Evolutionary conservation across 2,329 filamentous ascomycete species (phyloP).

Genomic region (Pseudogymnoascus sp.): DNA sequence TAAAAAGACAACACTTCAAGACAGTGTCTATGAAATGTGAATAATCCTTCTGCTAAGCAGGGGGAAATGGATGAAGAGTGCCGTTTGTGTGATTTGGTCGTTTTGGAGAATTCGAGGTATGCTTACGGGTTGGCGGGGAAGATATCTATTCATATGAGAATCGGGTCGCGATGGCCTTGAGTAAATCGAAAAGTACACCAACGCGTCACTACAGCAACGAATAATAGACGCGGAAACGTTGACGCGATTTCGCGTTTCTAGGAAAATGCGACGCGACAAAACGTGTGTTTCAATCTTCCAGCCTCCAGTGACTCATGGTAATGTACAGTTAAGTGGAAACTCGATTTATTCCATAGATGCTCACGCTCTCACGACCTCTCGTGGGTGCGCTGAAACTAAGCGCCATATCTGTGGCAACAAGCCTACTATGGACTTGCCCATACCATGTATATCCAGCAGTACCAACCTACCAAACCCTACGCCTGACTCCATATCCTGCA

Average conservation of each 20-base stretch:
- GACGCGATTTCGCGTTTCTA: constrained; percentile 4
- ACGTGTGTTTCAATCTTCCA: background rate
- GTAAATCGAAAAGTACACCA: background rate
- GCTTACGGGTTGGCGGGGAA: background rate
- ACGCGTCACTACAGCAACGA: constrained; percentile 8
- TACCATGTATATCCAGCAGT: background rate
- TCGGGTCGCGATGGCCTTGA: background rate
- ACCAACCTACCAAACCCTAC: constrained; percentile 6
- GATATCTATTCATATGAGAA: constrained; percentile 6
- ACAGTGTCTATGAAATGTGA: background rate
- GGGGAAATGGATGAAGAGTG: background rate
- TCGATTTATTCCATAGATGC: background rate
- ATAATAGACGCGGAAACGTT: constrained; percentile 4
- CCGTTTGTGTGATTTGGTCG: background rate
- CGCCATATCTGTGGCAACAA: background rate
- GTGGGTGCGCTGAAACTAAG: constrained; percentile 5
- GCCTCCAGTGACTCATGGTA: constrained; percentile 2
- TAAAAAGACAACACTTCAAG: background rate
- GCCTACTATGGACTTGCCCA: background rate
- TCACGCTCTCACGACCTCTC: background rate
- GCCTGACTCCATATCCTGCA: background rate
- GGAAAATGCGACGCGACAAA: background rate
- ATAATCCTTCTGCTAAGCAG: background rate
- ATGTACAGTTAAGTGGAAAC: constrained; percentile 1
- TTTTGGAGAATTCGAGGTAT: background rate